These are phyloP conservation scores for Hypsizygus ulmarius DNA, from an alignment of 1,284 basidiomycete species.

Conservation along the genomic window DNA sequence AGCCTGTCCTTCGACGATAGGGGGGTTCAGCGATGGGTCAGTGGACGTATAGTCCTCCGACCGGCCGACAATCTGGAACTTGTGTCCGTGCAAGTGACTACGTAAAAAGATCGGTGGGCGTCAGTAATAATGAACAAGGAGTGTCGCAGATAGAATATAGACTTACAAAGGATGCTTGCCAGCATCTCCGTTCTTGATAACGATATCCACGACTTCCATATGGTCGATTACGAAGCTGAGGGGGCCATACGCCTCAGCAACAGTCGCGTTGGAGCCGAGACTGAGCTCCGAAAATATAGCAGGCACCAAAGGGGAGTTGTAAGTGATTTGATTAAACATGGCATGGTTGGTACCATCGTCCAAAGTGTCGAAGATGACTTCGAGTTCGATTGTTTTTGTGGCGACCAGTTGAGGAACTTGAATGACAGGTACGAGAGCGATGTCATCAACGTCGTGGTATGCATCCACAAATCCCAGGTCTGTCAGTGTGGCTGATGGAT, in stretches of 20 bases:
- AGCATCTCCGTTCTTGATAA: constrained; percentile 76
- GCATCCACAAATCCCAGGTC: constrained; percentile 48
- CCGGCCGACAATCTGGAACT: constrained; percentile 76
- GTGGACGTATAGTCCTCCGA: constrained; percentile 72
- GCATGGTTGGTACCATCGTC: constrained; percentile 77
- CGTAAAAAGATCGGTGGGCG: background rate
- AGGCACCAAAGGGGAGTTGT: constrained; percentile 69
- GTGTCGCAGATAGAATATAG: background rate
- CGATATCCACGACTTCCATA: constrained; percentile 76
- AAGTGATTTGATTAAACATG: constrained; percentile 72
- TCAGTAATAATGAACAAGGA: background rate
- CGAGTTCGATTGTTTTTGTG: constrained; percentile 55
- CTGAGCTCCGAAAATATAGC: constrained; percentile 73
- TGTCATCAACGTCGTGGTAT: constrained; percentile 63
- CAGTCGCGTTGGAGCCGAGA: constrained; percentile 74
- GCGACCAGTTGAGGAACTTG: constrained; percentile 42
- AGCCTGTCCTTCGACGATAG: constrained; percentile 66
- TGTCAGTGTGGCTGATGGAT: constrained; percentile 43
- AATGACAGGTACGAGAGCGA: constrained; percentile 55
- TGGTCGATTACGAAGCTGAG: constrained; percentile 74
- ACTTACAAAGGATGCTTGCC: constrained; percentile 83
- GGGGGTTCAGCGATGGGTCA: constrained; percentile 80
- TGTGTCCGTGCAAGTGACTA: constrained; percentile 83
- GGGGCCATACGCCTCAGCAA: constrained; percentile 74
- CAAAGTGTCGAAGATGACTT: constrained; percentile 69